Conservation (phyloP, 805 yeast species). For the Phaffomyces thermotolerans region DNA sequence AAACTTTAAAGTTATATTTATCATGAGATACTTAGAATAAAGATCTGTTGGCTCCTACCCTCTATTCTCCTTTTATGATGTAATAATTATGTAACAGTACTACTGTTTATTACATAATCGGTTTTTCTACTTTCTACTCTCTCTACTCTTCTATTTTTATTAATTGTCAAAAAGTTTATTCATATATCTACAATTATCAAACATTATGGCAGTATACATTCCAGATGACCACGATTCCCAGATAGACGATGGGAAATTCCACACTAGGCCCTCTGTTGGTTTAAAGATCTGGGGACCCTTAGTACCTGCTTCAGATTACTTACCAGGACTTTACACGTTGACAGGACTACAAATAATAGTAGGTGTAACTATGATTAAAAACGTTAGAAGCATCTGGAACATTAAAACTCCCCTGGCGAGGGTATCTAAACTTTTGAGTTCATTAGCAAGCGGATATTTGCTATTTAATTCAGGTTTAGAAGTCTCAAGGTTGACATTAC, state of each 20-base stretch:
- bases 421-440: constrained; percentile 26
- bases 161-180: no score
- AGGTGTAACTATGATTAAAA: constrained; percentile 32
- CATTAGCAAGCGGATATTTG: constrained; percentile 37
- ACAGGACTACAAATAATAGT: constrained; percentile 45
- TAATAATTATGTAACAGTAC: no score
- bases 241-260: constrained; percentile 4
- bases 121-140: no score
- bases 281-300: constrained; percentile 61
- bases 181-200: no score
- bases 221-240: no score
- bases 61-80: no score
- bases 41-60: no score
- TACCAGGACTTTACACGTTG: constrained; percentile 43
- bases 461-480: constrained; percentile 54
- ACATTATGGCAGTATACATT: no score
- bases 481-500: constrained; percentile 38
- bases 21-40: no score
- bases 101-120: no score
- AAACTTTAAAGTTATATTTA: no score
- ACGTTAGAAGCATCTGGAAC: constrained; percentile 20
- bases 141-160: no score
- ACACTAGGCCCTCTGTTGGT: constrained; percentile 51
- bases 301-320: constrained; percentile 65
- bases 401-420: constrained; percentile 23